Evolutionary conservation across 352 stramenopile species (phyloP).

Genomic region (Thalassiosira mediterranea): DNA sequence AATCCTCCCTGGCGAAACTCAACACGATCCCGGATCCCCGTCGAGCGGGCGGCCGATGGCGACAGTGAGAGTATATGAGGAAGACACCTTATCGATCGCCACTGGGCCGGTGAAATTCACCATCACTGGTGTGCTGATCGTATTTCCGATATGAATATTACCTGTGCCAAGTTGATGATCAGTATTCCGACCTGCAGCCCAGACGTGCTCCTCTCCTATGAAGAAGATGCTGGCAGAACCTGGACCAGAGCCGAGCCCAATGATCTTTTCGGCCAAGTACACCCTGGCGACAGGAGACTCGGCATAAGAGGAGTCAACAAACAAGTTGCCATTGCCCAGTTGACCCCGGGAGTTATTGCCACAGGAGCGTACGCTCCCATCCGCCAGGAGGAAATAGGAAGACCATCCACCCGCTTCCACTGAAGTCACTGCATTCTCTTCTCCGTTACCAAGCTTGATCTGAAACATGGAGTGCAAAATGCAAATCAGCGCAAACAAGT

Average conservation of each 20-base stretch:
- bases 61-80: conserved; percentile 4
- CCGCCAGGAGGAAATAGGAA: background rate
- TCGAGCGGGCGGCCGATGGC: background rate
- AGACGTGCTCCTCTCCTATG: conserved; percentile 25
- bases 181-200: conserved; percentile 27
- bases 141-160: conserved; percentile 9
- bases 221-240: conserved; percentile 45
- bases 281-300: conserved; percentile 4
- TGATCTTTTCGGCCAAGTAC: conserved; percentile 13
- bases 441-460: too few relatives aligned
- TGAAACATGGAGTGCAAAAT: too few relatives aligned
- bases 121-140: too few relatives aligned
- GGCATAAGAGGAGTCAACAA: background rate
- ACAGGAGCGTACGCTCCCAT: background rate
- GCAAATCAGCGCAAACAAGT: too few relatives aligned
- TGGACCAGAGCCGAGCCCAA: conserved; percentile 21
- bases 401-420: too few relatives aligned
- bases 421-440: too few relatives aligned
- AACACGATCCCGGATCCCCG: too few relatives aligned
- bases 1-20: too few relatives aligned
- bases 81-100: background rate
- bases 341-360: conserved; percentile 1
- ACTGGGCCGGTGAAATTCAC: too few relatives aligned
- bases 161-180: conserved; percentile 34
- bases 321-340: conserved; percentile 9